Evolutionary conservation across 1,284 basidiomycete genomes (phyloP), one percentile per base, ranked within the genome.

Genomic region (Trametes versicolor): DNA sequence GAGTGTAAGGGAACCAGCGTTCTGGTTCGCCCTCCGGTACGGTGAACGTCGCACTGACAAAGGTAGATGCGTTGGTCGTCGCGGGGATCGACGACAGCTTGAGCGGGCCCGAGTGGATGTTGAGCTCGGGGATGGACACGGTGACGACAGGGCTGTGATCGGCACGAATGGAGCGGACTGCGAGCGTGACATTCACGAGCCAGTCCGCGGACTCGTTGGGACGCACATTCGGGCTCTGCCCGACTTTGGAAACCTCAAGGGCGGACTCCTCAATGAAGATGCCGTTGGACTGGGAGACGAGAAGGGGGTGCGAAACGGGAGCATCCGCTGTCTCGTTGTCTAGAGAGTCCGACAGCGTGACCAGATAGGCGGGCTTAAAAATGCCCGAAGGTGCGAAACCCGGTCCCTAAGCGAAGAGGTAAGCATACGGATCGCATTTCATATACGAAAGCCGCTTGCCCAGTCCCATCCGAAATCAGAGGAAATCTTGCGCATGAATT

Each of bases 391-490:
- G 85, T 4, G 85, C 81, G 64, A 87, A 87, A 0, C 83, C 86
- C 58, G 85, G 86, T 19, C 82, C 85, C 85, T 85, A 67, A 8
- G 58, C 1, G 37, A 39, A 58, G 29, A 12, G 45, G 43, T 41
- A 51, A 37, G 63, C 52, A 32, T n/a, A 23, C 51, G 12, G 2
- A 45, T 29, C 58, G 15, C 55, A 15, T 39, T 25, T 27, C 29
- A 29, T 34, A 10, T 15, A 43, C 19, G 36, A 54, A 19, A 36
- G 13, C 32, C 21, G 66, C 75, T 56, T 63, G 86, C 84, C 84
- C 83, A 86, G 73, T 86, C 85, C 84, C 84, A 85, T 3, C 84
- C 84, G 67, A 85, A 87, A 70, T 87, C 85, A 19, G 80, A 82
- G 41, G 81, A 76, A 23, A 81, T 78, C 73, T 87, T 86, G 4